Evolutionary conservation across 202 grass and related monocot species (phyloP), one percentile per base, ranked within the genome.

Genomic region (Schoenoplectus triqueter): DNA sequence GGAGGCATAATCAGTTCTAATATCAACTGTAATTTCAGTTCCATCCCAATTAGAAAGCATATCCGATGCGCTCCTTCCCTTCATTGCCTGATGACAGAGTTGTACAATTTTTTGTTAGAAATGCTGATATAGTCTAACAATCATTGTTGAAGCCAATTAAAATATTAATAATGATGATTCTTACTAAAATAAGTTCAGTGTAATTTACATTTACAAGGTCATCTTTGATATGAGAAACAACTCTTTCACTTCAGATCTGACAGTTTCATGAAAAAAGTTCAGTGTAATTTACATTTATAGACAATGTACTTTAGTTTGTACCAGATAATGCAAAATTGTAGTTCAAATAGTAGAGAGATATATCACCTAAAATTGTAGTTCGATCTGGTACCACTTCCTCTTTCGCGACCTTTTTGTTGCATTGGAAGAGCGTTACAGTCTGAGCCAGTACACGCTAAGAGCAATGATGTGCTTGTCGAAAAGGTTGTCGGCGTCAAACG

Each of bases 1-100:
- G 75, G 87, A 83, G 78, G 89, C 81, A 61, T 92, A 98, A 66
- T 98, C 88, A 18, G 80, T 86, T 67, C 84, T 89, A 42, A 95
- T 92, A 83, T 95, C 88, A 87, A 91, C 63, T 83, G 85, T 61
- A 51, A 91, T 48, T 71, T 90, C 90, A 85, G 41, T 48, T 73
- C 59, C 80, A 64, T 91, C 88, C 18, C 59, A 85, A 87, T 91
- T 82, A 85, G 63, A 80, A 85, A 74, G 19, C 9, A 66, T 78
- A 64, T 76, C 84, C 6, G 22, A 7, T 40, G 50, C 55, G 17
- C 62, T 69, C 15, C 62, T 83, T 20, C 46, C 80, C 50, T 69
- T 83, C 11, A 83, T 57, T 20, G 40, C 80, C 80, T 83, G 65
- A 83, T 45, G n/a, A 14, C 49, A 76, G 19, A 69, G 10, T 75